These are phyloP conservation scores for Penicillium daleae DNA, from an alignment of 495 filamentous ascomycete genomes.

Conservation along the genomic window DNA sequence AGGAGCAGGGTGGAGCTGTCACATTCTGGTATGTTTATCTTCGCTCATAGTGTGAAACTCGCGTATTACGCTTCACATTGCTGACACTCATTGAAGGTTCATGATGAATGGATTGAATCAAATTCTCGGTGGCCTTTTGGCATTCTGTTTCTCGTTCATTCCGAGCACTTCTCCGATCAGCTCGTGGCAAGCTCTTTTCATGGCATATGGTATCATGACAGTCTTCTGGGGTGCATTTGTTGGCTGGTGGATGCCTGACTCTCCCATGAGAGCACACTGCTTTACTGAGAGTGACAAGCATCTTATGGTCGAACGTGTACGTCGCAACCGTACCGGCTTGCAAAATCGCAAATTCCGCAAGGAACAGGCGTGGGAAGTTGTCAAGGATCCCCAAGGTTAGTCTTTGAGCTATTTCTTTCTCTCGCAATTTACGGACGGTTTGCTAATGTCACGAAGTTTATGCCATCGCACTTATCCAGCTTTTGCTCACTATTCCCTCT, in stretches of 20 bases:
- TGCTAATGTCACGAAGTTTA: slow-evolving; percentile 39
- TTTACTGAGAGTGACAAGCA: slow-evolving; percentile 50
- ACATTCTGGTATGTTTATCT: slow-evolving; percentile 60
- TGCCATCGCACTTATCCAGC: slow-evolving; percentile 47
- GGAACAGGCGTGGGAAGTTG: slow-evolving; percentile 45
- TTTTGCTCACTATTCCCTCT: slow-evolving; percentile 66
- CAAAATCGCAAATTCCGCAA: slow-evolving; percentile 51
- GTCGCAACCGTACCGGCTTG: slow-evolving; percentile 54
- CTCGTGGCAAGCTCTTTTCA: slow-evolving; percentile 60
- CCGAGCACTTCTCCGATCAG: slow-evolving; percentile 39
- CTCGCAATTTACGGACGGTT: background rate
- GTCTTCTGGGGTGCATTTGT: slow-evolving; percentile 52
- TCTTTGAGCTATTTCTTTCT: background rate
- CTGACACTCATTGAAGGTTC: slow-evolving; percentile 36
- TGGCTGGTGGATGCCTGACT: slow-evolving; percentile 49
- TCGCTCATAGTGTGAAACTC: no score
- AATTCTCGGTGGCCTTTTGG: slow-evolving; percentile 55
- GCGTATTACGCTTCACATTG: no score
- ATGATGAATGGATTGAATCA: slow-evolving; percentile 66
- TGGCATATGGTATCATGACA: slow-evolving; percentile 56
- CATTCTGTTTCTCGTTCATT: slow-evolving; percentile 60
- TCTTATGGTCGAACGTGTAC: slow-evolving; percentile 51
- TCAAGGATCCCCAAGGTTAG: slow-evolving; percentile 22
- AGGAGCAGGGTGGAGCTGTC: slow-evolving; percentile 64
- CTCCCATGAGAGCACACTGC: slow-evolving; percentile 48